Conservation (phyloP, 495 filamentous ascomycete species). For the Bacidia gigantensis region DNA sequence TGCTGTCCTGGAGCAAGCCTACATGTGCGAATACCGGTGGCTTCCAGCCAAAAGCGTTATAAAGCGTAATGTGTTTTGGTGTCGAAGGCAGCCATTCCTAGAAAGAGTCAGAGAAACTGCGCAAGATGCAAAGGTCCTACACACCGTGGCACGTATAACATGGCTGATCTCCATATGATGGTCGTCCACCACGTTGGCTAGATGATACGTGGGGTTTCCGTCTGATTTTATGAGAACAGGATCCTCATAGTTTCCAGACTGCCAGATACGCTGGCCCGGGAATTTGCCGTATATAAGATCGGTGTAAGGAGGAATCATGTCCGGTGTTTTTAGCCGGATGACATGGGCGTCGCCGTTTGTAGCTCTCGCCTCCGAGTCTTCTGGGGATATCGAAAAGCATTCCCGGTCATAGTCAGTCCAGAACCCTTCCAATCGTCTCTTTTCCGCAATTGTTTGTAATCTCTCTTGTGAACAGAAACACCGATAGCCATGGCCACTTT, state of each 20-base stretch:
- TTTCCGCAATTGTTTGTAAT: slow-evolving; percentile 46
- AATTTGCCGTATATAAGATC: slow-evolving; percentile 62
- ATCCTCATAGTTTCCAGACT: slow-evolving; percentile 44
- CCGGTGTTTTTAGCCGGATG: slow-evolving; percentile 54
- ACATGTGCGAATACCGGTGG: slow-evolving; percentile 78
- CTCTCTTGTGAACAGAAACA: slow-evolving; percentile 79
- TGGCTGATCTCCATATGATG: slow-evolving; percentile 90
- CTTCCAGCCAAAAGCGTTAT: slow-evolving; percentile 80
- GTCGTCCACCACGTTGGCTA: slow-evolving; percentile 95
- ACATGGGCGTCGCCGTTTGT: slow-evolving; percentile 57
- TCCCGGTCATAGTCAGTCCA: slow-evolving; percentile 63
- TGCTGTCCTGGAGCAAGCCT: slow-evolving; percentile 62
- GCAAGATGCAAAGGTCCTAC: slow-evolving; percentile 14
- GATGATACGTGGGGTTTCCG: slow-evolving; percentile 86
- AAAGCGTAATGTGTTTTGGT: slow-evolving; percentile 74
- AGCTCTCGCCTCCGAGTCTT: slow-evolving; percentile 56
- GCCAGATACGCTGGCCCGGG: slow-evolving; percentile 37
- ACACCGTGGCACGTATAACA: slow-evolving; percentile 73
- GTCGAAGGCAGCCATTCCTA: slow-evolving; percentile 88
- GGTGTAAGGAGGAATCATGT: slow-evolving; percentile 36
- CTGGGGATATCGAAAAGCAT: slow-evolving; percentile 50
- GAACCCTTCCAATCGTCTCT: slow-evolving; percentile 43
- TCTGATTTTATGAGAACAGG: slow-evolving; percentile 83
- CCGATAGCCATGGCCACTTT: slow-evolving; percentile 65
- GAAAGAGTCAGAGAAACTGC: slow-evolving; percentile 2